Evolutionary conservation across 1,139 yeast species (phyloP).

Genomic region (Saccharomyces hybrid): DNA sequence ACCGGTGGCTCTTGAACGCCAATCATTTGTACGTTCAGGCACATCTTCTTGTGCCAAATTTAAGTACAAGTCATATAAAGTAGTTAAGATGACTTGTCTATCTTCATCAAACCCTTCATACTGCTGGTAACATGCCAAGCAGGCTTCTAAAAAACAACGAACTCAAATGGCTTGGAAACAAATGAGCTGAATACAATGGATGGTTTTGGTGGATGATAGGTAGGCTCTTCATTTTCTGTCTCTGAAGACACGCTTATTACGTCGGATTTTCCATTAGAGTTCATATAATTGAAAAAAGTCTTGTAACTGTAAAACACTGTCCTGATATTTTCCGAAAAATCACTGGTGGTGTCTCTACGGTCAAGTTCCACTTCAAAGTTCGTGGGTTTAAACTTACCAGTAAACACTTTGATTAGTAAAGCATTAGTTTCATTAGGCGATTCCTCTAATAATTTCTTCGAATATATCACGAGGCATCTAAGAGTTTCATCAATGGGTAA

Average conservation of each 20-base stretch:
- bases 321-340: background rate
- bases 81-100: slow-evolving; percentile 62
- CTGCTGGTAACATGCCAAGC: slow-evolving; percentile 68
- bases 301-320: slow-evolving; percentile 61
- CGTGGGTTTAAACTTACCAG: slow-evolving; percentile 65
- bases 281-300: slow-evolving; percentile 62
- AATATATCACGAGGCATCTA: slow-evolving; percentile 58
- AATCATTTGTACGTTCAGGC: slow-evolving; percentile 35
- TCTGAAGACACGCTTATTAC: background rate
- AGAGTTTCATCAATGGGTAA: slow-evolving; percentile 73
- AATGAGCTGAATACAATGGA: slow-evolving; percentile 80
- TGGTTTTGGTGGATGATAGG: slow-evolving; percentile 89
- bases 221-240: slow-evolving; percentile 39
- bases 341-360: slow-evolving; percentile 5
- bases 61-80: slow-evolving; percentile 76
- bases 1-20: slow-evolving; percentile 59
- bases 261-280: slow-evolving; percentile 11
- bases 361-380: slow-evolving; percentile 8
- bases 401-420: slow-evolving; percentile 74
- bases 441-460: slow-evolving; percentile 56
- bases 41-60: slow-evolving; percentile 44
- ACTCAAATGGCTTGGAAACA: slow-evolving; percentile 74
- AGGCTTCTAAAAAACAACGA: slow-evolving; percentile 90
- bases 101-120: slow-evolving; percentile 67
- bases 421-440: slow-evolving; percentile 79